Percentiles rank a stretch among this genome's conserved stretches.
Conservation (phyloP, 1,284 basidiomycete genomes). For the Ustilago curta region DNA sequence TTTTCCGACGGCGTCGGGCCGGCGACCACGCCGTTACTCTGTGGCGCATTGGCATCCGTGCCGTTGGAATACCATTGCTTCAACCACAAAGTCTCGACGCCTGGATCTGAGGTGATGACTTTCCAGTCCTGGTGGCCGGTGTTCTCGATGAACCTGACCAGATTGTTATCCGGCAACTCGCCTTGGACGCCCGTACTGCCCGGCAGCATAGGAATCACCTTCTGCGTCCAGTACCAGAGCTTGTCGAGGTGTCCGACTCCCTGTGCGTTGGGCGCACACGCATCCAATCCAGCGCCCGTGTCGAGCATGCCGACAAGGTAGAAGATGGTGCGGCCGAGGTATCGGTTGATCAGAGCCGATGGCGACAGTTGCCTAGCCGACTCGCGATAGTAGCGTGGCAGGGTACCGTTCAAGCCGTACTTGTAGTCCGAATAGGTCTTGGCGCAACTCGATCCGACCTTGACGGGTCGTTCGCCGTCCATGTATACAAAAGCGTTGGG, state of each 20-base stretch:
- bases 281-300: conserved; percentile 25
- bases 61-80: conserved; percentile 53
- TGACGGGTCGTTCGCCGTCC: conserved; percentile 35
- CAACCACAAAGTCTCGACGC: conserved; percentile 55
- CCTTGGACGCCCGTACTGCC: conserved; percentile 37
- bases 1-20: conserved; percentile 14
- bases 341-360: conserved; percentile 31
- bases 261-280: conserved; percentile 57
- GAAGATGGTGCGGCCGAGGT: conserved; percentile 41
- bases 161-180: conserved; percentile 40
- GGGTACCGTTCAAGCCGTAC: conserved; percentile 61
- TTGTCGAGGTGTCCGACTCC: conserved; percentile 57
- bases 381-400: conserved; percentile 51
- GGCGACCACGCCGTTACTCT: conserved; percentile 23
- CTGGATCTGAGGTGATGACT: conserved; percentile 55
- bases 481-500: conserved; percentile 65
- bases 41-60: conserved; percentile 21
- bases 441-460: conserved; percentile 25
- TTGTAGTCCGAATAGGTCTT: conserved; percentile 59
- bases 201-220: conserved; percentile 49
- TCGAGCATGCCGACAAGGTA: conserved; percentile 62
- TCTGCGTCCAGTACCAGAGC: conserved; percentile 60
- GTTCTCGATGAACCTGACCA: conserved; percentile 35
- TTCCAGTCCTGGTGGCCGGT: conserved; percentile 55
- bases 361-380: conserved; percentile 4